Evolutionary conservation across 371 early-diverging fungal species (phyloP).

Genomic region (Dichotomocladium elegans): DNA sequence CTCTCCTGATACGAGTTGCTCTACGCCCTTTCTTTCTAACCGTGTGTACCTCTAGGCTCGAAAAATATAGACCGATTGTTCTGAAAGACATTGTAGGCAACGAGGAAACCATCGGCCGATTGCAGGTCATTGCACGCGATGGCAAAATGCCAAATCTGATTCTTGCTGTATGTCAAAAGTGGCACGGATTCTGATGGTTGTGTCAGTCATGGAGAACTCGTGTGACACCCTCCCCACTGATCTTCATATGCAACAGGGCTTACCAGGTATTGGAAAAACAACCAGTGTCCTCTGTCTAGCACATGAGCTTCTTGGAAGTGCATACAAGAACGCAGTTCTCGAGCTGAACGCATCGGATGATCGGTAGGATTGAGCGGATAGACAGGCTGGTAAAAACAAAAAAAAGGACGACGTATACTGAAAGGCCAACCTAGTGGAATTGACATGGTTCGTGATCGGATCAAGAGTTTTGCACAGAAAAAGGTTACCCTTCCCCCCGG

Average conservation of each 20-base stretch:
- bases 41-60: constrained; percentile 65
- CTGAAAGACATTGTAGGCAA: constrained; percentile 97
- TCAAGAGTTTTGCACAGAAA: constrained; percentile 98
- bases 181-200: no score
- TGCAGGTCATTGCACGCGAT: constrained; percentile 80
- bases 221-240: no score
- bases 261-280: constrained; percentile 99
- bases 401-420: not conserved
- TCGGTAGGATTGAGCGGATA: constrained; percentile 59
- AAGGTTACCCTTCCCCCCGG: constrained; percentile 90
- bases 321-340: constrained; percentile 86
- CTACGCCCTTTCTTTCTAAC: not conserved
- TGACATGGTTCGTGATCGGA: constrained; percentile 95
- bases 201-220: no score
- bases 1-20: not conserved
- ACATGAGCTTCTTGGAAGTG: constrained; percentile 76
- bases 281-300: constrained; percentile 94
- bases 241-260: constrained; percentile 55
- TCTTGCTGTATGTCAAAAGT: constrained; percentile 66
- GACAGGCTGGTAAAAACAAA: no score
- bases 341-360: constrained; percentile 99
- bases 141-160: constrained; percentile 98
- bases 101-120: constrained; percentile 84
- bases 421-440: constrained; percentile 72
- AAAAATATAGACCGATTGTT: constrained; percentile 92